A percentile compares a stretch with the other conserved stretches of the same genome.
phyloP scores from a whole-genome alignment of 345 rosid species.

The Isatis tinctoria region DNA sequence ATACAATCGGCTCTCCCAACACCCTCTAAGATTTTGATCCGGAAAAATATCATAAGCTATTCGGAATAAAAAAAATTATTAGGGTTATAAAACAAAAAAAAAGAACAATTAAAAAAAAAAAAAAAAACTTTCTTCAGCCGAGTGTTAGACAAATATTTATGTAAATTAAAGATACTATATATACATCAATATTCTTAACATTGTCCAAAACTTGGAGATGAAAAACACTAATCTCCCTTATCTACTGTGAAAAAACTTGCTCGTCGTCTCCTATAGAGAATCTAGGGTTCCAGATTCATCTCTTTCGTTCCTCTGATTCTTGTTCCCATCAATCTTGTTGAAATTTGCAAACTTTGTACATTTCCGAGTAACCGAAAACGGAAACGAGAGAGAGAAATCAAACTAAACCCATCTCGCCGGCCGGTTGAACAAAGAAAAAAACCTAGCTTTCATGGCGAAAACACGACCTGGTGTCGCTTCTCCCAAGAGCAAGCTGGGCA shows the following conservation, averaged over 20 bases:
- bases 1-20: too few relatives aligned
- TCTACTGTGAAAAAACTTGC: background rate
- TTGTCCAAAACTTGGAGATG: too few relatives aligned
- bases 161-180: too few relatives aligned
- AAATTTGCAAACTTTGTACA: background rate
- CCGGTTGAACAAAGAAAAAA: background rate
- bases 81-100: too few relatives aligned
- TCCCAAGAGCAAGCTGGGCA: slow-evolving; percentile 43
- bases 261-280: slow-evolving; percentile 11
- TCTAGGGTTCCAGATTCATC: slow-evolving; percentile 35
- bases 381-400: background rate
- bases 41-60: too few relatives aligned
- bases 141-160: too few relatives aligned
- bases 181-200: too few relatives aligned
- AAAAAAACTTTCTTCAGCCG: too few relatives aligned
- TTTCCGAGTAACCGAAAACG: background rate
- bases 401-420: background rate
- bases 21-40: too few relatives aligned
- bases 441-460: slow-evolving; percentile 59
- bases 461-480: slow-evolving; percentile 58
- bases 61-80: too few relatives aligned
- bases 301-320: background rate
- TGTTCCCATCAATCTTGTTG: background rate
- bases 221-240: background rate
- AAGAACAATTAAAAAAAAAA: too few relatives aligned